Evolutionary conservation across 2,329 filamentous ascomycete species (phyloP).

Genomic region (Ceratocystis colombiana): DNA sequence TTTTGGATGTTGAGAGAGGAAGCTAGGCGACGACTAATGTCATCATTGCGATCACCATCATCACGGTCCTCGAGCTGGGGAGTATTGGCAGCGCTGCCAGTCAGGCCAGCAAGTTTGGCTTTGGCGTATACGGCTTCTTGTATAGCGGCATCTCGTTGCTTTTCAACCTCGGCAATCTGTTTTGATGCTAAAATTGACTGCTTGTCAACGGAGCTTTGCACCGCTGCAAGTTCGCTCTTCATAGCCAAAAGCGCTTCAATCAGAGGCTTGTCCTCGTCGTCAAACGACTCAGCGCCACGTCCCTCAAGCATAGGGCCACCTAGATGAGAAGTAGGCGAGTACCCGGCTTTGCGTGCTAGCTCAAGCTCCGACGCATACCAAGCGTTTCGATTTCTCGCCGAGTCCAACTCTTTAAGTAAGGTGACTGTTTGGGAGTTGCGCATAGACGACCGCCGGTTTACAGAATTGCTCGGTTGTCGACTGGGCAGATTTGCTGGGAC

Average conservation of each 20-base stretch:
- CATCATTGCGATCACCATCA: constrained; percentile 54
- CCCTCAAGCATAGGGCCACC: constrained; percentile 63
- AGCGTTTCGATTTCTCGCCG: constrained; percentile 73
- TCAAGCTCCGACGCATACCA: constrained; percentile 97
- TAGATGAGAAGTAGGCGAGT: constrained; percentile 59
- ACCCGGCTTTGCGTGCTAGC: constrained; percentile 81
- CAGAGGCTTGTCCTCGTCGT: constrained; percentile 82
- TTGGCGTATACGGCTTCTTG: constrained; percentile 92
- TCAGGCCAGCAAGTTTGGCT: constrained; percentile 70
- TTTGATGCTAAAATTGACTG: constrained; percentile 78
- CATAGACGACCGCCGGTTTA: constrained; percentile 50
- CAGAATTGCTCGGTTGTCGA: constrained; percentile 47
- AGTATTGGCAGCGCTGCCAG: constrained; percentile 52
- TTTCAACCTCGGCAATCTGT: constrained; percentile 86
- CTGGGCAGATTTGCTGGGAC: constrained; percentile 50
- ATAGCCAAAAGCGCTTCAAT: constrained; percentile 88
- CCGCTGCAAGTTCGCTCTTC: constrained; percentile 77
- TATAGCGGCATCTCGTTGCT: constrained; percentile 87
- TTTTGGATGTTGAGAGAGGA: constrained; percentile 65
- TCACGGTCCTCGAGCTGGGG: constrained; percentile 50
- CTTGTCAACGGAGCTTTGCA: constrained; percentile 80
- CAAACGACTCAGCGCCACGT: constrained; percentile 65
- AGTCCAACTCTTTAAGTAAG: constrained; percentile 76
- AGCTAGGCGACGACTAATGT: constrained; percentile 76
- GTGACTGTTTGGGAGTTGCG: constrained; percentile 59